Evolutionary conservation across 139 green algal species (phyloP), one percentile per base, ranked within the genome.

Genomic region (Coccomyxa sp.): DNA sequence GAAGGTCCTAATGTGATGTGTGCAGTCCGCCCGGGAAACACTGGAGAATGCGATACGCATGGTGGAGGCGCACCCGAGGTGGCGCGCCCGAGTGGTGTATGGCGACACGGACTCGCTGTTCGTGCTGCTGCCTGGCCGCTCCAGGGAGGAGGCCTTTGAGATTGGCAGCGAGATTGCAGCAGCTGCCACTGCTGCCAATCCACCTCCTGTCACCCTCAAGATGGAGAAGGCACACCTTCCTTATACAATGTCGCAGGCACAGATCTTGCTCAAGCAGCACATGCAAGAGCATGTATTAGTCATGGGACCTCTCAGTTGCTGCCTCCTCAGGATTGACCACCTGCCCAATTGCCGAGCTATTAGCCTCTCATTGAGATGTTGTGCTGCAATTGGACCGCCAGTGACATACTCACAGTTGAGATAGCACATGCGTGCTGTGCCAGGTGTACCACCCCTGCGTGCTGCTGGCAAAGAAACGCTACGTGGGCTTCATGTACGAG

Each of bases 381-480:
- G n/a, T n/a, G n/a, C n/a, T n/a, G n/a, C n/a, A n/a, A n/a, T n/a
- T n/a, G n/a, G n/a, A n/a, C n/a, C n/a, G n/a, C n/a, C n/a, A n/a
- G n/a, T n/a, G n/a, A n/a, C n/a, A n/a, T n/a, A n/a, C n/a, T n/a
- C n/a, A n/a, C n/a, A n/a, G n/a, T n/a, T n/a, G n/a, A n/a, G n/a
- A n/a, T n/a, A n/a, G n/a, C n/a, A n/a, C n/a, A n/a, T n/a, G n/a
- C n/a, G n/a, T 7, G 18, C 50, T 64, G 50, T 64, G 50, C 54
- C 85, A 93, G 85, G 89, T 97, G 72, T 99, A 98, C 87, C 89
- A 95, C 64, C 93, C 94, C 29, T 98, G 95, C 86, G 79, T 98
- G 22, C 93, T 99, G 74, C 87, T 95, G 69, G 95, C 95, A 73
- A 99, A 99, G 90, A 99, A 99, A 90, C 92, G 96, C 29, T 99